These are phyloP conservation scores for Lachnellula suecica DNA, from an alignment of 2,329 filamentous ascomycete genomes.

Conservation along the genomic window DNA sequence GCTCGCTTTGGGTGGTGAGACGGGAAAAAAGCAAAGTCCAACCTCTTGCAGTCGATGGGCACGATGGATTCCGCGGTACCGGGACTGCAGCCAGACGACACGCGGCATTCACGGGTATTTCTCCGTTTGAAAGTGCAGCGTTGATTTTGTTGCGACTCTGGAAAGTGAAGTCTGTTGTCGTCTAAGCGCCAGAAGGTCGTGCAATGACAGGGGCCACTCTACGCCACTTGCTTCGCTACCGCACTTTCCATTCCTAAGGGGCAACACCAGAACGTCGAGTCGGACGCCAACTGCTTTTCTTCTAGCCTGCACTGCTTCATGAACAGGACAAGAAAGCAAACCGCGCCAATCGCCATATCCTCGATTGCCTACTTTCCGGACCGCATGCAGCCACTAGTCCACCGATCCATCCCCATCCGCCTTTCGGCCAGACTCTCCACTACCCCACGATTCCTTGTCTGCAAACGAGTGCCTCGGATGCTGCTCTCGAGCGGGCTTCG, in stretches of 20 bases:
- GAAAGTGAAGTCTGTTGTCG: background rate
- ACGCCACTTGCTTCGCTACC: background rate
- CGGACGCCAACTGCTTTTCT: no score
- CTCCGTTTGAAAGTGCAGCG: background rate
- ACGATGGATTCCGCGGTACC: background rate
- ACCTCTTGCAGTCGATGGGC: background rate
- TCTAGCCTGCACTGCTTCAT: background rate
- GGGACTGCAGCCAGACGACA: background rate
- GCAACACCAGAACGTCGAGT: no score
- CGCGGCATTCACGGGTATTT: background rate
- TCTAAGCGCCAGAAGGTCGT: background rate
- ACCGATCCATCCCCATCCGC: no score
- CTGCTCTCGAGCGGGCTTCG: background rate
- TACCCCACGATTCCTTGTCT: background rate
- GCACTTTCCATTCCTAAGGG: background rate
- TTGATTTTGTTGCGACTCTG: background rate
- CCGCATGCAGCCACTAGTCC: no score
- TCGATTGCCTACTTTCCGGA: no score
- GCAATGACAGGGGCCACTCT: background rate
- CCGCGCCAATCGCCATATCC: background rate
- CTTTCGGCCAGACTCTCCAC: background rate
- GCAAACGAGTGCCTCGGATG: no score
- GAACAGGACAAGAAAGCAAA: background rate
- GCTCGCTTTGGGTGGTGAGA: background rate
- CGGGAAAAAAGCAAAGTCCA: background rate